Percentiles rank a stretch among this genome's conserved stretches.
These are phyloP conservation scores for Aaosphaeria pasadenensis DNA, from an alignment of 2,329 filamentous ascomycete species.

Conservation along the genomic window DNA sequence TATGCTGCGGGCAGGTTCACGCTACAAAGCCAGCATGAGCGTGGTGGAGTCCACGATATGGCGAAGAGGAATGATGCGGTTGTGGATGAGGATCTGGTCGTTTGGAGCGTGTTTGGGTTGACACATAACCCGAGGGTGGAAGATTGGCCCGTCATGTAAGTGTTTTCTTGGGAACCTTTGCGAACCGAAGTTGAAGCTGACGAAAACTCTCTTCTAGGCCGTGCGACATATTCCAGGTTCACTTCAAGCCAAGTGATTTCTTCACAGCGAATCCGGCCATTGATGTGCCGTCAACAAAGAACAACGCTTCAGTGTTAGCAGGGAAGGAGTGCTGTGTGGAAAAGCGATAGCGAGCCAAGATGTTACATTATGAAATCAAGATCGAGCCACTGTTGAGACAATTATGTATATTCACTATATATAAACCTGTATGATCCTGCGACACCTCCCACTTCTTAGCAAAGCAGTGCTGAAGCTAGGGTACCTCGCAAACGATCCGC, in stretches of 20 bases:
- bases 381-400: too few relatives aligned
- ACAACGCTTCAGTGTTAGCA: constrained; percentile 26
- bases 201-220: constrained; percentile 29
- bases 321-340: constrained; percentile 21
- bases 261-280: constrained; percentile 53
- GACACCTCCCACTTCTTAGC: too few relatives aligned
- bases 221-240: constrained; percentile 46
- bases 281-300: constrained; percentile 47
- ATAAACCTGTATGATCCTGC: too few relatives aligned
- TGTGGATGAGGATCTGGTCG: constrained; percentile 46
- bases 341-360: not conserved
- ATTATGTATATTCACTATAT: too few relatives aligned
- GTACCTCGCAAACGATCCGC: too few relatives aligned
- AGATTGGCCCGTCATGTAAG: constrained; percentile 49
- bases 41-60: constrained; percentile 45
- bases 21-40: constrained; percentile 43
- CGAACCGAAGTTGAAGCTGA: not conserved
- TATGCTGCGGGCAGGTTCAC: constrained; percentile 51
- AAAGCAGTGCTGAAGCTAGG: too few relatives aligned
- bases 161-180: not conserved
- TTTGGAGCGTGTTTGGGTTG: constrained; percentile 51
- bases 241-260: constrained; percentile 52
- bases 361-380: too few relatives aligned
- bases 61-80: constrained; percentile 43
- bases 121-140: constrained; percentile 52